Evolutionary conservation across 148 eudicot genomes (phyloP), one percentile per base, ranked within the genome.

Genomic region (Rhododendron henanense): DNA sequence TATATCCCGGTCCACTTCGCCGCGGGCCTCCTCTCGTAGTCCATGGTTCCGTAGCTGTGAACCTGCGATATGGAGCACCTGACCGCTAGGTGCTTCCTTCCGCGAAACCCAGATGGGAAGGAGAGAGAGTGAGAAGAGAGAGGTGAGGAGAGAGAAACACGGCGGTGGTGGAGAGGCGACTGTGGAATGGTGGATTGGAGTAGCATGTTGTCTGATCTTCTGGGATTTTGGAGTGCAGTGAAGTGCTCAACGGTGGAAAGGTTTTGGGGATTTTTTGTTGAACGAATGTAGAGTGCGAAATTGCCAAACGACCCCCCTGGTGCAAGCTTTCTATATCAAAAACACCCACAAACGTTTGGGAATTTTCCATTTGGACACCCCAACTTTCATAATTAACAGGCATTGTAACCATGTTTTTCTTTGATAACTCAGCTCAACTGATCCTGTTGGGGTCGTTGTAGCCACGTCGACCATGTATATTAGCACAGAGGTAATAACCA

Each of bases 1-100:
- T 79, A 96, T 23, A 93, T 25, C 35, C 69, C 57, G 55, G 65
- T 90, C 97, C 97, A 94, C 84, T 90, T 94, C 65, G 82, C 48
- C 47, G 44, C 2, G 0, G 91, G 91, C 82, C 87, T 86, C 81
- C 73, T 89, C 84, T 93, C 93, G 85, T 87, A 86, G 41, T 93
- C 95, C 71, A 86, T 78, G 3, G 90, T 86, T 28, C 89, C 93
- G 82, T 89, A 85, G 79, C 84, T 89, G 39, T 89, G 73, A 25
- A 82, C 81, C 81, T 88, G 23, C 50, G 28, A 88, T 47, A 86
- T 75, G 31, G 92, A 90, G 33, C 94, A 91, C 18, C 86, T 41
- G 9, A 87, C 69, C 3, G 11, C 2, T 69, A 89, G 78, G 82
- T 81, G 78, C 78, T 81, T 69, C 44, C 82, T 84, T 59, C 84